These are phyloP conservation scores for Stephania japonica DNA, from an alignment of 164 flowering plant species.

Conservation along the genomic window DNA sequence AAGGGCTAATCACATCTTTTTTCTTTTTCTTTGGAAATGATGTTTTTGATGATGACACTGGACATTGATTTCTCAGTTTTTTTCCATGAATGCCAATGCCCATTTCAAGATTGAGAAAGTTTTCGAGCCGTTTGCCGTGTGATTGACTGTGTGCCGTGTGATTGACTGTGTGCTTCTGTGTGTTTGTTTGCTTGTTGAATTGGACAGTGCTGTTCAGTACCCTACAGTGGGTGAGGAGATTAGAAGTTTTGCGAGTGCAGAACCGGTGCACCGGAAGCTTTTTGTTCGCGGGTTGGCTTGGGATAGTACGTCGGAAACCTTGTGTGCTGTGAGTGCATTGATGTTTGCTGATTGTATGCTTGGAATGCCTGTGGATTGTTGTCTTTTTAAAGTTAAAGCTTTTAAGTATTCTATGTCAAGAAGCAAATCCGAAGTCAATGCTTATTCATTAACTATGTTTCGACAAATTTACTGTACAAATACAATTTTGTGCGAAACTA, in stretches of 20 bases:
- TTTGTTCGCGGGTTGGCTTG: conserved; percentile 81
- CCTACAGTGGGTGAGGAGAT: conserved; percentile 72
- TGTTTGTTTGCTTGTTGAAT: conserved; percentile 55
- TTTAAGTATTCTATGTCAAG: neutral
- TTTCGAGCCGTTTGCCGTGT: conserved; percentile 15
- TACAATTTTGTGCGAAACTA: neutral
- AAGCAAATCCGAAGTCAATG: neutral
- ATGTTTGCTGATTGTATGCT: conserved; percentile 32
- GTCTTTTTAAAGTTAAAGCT: conserved; percentile 1
- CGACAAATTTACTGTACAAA: neutral
- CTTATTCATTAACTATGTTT: neutral
- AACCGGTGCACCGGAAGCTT: conserved; percentile 79
- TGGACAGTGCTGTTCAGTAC: conserved; percentile 64
- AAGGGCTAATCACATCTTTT: neutral
- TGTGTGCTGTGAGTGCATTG: conserved; percentile 84
- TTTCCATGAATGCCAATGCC: neutral
- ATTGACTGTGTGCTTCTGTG: conserved; percentile 54
- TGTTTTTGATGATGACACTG: too few relatives aligned
- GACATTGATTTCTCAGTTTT: neutral
- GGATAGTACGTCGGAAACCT: conserved; percentile 72
- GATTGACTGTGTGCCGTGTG: conserved; percentile 44
- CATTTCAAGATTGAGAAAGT: conserved; percentile 7
- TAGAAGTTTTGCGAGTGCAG: conserved; percentile 62
- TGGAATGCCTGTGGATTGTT: conserved; percentile 16
- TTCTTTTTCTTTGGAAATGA: conserved; percentile 4